Evolutionary conservation across 2,329 filamentous ascomycete genomes (phyloP), one percentile per base, ranked within the genome.

Genomic region (Fusarium chuoi): DNA sequence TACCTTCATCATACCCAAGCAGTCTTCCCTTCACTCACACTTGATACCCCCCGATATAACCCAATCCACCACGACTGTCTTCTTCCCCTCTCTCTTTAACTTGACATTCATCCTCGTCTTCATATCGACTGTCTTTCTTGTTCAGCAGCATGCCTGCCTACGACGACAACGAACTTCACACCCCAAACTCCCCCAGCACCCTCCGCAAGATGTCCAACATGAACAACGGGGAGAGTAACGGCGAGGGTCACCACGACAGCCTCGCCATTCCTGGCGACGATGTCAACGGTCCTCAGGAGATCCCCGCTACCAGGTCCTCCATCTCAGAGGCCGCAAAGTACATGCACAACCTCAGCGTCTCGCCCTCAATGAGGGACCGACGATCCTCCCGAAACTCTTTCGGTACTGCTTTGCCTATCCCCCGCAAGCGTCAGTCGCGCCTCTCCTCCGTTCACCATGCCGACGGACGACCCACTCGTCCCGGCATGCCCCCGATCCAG

Each of bases 331-430:
- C 89, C 33, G 83, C 88, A 49, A 86, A 88, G 75, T 92, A 91
- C 83, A 94, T 94, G 92, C 92, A 94, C 87, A 90, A 89, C 78
- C 85, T 94, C 78, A 93, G 90, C 78, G 83, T 91, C 51, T 85
- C 88, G 20, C 92, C 91, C 22, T 94, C 91, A 13, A 89, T 89
- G 85, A 90, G 87, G 81, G 90, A 92, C 74, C 87, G 92, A 70
- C 85, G 92, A 74, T 87, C 88, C 52, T 94, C 92, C 26, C 89
- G 92, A 72, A 94, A 94, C 88, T 94, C 92, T 24, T 94, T 94
- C 79, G 92, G 92, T 71, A 87, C 91, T 55, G 88, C 91, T 26
- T 88, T 94, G 22, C 92, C 92, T 59, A 94, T 94, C 76, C 92
- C 92, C 55, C 86, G 90, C 51, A 92, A 93, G 82, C 88, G 92